Evolutionary conservation across 345 rosid genomes (phyloP).

Genomic region (Carallia brachiata): DNA sequence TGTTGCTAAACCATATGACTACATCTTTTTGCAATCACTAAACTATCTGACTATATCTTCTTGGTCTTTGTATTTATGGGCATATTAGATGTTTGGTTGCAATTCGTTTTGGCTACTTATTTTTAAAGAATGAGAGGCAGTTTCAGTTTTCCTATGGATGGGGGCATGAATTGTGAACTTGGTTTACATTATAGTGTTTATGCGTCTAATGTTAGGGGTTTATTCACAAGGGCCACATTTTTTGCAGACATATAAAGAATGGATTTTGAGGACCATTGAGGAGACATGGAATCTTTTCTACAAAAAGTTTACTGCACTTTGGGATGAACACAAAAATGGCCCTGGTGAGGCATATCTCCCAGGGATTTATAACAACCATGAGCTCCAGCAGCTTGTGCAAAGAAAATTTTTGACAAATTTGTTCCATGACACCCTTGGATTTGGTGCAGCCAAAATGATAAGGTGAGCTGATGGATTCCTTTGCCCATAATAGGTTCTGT

Average conservation of each 20-base stretch:
- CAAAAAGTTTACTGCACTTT: conserved; percentile 58
- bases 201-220: neutral
- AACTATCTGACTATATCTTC: neutral
- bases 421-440: conserved; percentile 86
- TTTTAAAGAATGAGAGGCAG: neutral
- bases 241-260: conserved; percentile 63
- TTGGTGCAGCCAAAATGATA: conserved; percentile 96
- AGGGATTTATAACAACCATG: conserved; percentile 62
- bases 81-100: neutral
- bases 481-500: neutral
- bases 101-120: neutral
- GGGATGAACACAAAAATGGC: conserved; percentile 79
- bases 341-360: conserved; percentile 85
- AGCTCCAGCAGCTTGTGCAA: conserved; percentile 62
- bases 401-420: conserved; percentile 59
- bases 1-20: too few species aligned
- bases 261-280: conserved; percentile 70
- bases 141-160: conserved; percentile 3
- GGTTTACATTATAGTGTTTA: neutral
- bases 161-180: neutral
- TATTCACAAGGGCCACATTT: conserved; percentile 5
- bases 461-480: conserved; percentile 41
- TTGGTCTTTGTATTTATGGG: neutral
- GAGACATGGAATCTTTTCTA: conserved; percentile 78
- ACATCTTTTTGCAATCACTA: too few species aligned